These are phyloP conservation scores for Pseudognaphalium luteoalbum DNA, from an alignment of 129 eudicot species.

Conservation along the genomic window DNA sequence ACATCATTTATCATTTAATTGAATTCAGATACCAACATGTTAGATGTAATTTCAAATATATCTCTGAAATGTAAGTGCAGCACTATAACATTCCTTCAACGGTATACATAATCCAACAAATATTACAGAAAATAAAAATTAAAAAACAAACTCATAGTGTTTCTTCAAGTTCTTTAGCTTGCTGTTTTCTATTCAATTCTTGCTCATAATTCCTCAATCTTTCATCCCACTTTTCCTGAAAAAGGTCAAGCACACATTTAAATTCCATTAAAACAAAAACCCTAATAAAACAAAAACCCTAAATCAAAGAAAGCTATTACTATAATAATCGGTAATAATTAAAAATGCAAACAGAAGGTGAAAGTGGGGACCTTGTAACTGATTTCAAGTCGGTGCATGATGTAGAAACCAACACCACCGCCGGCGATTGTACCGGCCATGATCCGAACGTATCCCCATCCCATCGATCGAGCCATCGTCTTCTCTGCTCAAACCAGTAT, in stretches of 20 bases:
- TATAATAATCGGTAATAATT: not conserved
- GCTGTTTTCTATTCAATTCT: conserved; percentile 55
- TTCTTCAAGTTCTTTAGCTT: conserved; percentile 39
- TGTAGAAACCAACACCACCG: conserved; percentile 73
- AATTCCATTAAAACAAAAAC: not conserved
- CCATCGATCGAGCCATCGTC: conserved; percentile 43
- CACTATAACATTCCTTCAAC: not conserved
- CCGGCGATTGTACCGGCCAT: conserved; percentile 81
- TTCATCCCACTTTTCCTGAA: conserved; percentile 88
- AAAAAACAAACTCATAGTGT: conserved; percentile 25
- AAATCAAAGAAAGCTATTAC: not conserved
- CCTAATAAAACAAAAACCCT: not conserved
- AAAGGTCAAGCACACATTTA: not conserved
- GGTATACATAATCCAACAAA: conserved; percentile 9
- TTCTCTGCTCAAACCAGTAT: not conserved
- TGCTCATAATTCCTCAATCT: conserved; percentile 84
- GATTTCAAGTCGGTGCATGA: conserved; percentile 86
- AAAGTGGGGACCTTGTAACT: conserved; percentile 59
- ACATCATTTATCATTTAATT: not conserved
- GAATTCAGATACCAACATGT: not conserved
- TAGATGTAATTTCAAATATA: not conserved
- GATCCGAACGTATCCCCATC: conserved; percentile 87
- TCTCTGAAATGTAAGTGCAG: not conserved
- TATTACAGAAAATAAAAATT: not conserved
- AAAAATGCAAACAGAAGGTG: not conserved